A percentile compares a stretch with the other conserved stretches of the same genome.
Conservation (phyloP, 2,329 filamentous ascomycete species). For the Exophiala alcalophila region DNA sequence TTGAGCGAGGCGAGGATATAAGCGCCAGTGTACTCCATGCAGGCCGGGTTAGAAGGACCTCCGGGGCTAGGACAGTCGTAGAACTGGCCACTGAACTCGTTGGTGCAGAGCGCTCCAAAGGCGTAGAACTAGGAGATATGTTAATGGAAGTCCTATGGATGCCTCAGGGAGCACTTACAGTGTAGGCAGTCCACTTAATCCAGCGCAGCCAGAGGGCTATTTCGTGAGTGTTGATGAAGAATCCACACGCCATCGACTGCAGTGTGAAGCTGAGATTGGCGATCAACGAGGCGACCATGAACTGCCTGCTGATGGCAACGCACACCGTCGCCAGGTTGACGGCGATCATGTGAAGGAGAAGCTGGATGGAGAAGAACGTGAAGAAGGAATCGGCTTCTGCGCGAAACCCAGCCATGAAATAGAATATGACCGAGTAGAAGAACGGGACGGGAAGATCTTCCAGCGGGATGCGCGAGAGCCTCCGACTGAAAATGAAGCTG, state of each 20-base stretch:
- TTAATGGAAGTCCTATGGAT: too few species aligned
- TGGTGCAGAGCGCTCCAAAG: conserved; percentile 67
- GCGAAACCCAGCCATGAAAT: conserved; percentile 75
- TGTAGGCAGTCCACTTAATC: conserved; percentile 56
- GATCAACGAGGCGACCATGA: conserved; percentile 68
- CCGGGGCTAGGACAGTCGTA: conserved; percentile 68
- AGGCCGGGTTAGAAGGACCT: conserved; percentile 62
- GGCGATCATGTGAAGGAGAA: conserved; percentile 71
- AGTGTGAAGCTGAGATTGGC: conserved; percentile 71
- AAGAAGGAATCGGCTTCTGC: conserved; percentile 64
- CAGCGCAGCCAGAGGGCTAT: conserved; percentile 76
- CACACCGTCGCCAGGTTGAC: conserved; percentile 69
- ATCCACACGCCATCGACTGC: conserved; percentile 72
- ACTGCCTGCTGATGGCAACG: conserved; percentile 63
- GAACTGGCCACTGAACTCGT: conserved; percentile 65
- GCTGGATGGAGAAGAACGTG: conserved; percentile 65
- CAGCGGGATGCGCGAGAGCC: conserved; percentile 64
- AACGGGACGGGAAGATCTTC: conserved; percentile 73
- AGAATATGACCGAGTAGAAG: conserved; percentile 67
- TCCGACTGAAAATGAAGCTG: conserved; percentile 67
- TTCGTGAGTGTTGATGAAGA: conserved; percentile 69
- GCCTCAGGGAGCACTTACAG: conserved; percentile 14
- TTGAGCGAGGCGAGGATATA: conserved; percentile 69
- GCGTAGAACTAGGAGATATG: conserved; percentile 54
- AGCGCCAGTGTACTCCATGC: conserved; percentile 64